Percentiles rank a stretch among this genome's conserved stretches.
phyloP scores from a whole-genome alignment of 179 eudicot species.

The Actinidia arguta region DNA sequence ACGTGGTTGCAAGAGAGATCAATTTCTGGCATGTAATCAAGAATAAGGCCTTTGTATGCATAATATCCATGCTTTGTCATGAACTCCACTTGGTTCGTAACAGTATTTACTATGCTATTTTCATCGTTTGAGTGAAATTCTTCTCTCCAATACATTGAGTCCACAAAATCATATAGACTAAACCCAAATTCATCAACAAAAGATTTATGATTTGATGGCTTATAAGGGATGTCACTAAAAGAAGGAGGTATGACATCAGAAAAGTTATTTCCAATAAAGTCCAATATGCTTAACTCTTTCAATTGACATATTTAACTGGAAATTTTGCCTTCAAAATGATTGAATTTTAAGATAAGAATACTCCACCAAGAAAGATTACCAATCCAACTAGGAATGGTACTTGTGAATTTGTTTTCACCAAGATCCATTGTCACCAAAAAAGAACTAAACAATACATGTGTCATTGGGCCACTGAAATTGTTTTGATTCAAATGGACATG shows the following conservation, averaged over 20 bases:
- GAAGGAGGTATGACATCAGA: slow-evolving; percentile 32
- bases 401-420: neutral
- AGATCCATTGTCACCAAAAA: slow-evolving; percentile 27
- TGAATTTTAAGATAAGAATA: slow-evolving; percentile 19
- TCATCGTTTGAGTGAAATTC: neutral
- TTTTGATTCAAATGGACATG: neutral
- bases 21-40: neutral
- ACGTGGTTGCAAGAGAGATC: neutral
- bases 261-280: slow-evolving; percentile 27
- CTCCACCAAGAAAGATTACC: slow-evolving; percentile 6
- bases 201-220: slow-evolving; percentile 14
- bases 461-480: neutral
- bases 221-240: slow-evolving; percentile 9
- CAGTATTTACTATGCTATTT: too few species aligned
- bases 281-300: slow-evolving; percentile 21
- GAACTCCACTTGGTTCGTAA: neutral
- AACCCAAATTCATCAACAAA: neutral
- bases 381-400: slow-evolving; percentile 25
- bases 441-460: neutral
- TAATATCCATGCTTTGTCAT: neutral
- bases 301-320: slow-evolving; percentile 29
- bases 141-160: neutral
- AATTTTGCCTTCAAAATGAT: slow-evolving; percentile 24
- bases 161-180: neutral
- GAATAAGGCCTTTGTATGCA: neutral